Evolutionary conservation across 495 filamentous ascomycete species (phyloP), one percentile per base, ranked within the genome.

Genomic region (Penicillium lividum): DNA sequence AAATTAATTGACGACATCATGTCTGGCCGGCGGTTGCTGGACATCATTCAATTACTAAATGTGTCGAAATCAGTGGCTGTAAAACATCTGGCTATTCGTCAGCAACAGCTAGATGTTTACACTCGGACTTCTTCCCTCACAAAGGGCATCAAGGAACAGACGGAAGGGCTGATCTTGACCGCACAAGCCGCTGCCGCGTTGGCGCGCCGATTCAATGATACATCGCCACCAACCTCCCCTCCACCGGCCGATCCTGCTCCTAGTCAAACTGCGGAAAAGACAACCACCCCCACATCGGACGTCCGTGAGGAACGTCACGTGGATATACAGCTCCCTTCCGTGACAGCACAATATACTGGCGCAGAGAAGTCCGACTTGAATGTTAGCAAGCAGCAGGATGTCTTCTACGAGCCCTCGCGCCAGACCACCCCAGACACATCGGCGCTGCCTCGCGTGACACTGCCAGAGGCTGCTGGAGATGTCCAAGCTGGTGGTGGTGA

Each of bases 61-160:
- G 93, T 89, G 67, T 87, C 91, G 56, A 84, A 85, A 46, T 80
- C 85, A 9, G 82, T 99, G 49, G 90, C 89, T 15, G 77, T 81
- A 62, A 91, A 91, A 74, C 94, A 98, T 74, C 73, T 90, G 47
- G 84, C 84, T 15, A 81, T 97, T 60, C 87, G 92, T 16, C 78
- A 82, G 42, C 80, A 84, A 54, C 92, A 98, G 70, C 72, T 94
- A 28, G 88, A 96, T 72, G 73, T 88, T 56, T 97, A 89, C 69
- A 85, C 80, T 52, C 82, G 81, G 58, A 91, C 89, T 8, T 94
- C 92, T 3, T 90, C 86, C 34, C 77, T 97, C 38, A 84, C 85
- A 16, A 85, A 86, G 62, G 82, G 84, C 8, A 73, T 89, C 58
- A 87, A 86, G 65, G 78, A 69, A 54, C 86, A 87, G 70, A 81